These are phyloP conservation scores for Pyrenophora seminiperda DNA, from an alignment of 2,329 filamentous ascomycete species.

Conservation along the genomic window DNA sequence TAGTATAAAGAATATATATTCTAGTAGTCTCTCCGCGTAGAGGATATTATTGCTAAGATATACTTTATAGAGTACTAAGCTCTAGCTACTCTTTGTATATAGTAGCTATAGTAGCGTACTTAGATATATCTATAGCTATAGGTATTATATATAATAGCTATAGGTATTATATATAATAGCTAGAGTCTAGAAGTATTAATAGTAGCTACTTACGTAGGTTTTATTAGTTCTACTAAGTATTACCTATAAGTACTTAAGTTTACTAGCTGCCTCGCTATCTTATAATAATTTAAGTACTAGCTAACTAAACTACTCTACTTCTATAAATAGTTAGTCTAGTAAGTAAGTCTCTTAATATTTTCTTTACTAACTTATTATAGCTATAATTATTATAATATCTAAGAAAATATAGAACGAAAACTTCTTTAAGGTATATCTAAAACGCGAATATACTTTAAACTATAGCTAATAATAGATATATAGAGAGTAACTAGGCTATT, in stretches of 20 bases:
- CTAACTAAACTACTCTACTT: background rate
- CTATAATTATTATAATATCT: background rate
- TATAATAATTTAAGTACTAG: background rate
- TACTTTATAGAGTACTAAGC: background rate
- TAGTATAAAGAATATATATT: background rate
- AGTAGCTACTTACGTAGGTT: background rate
- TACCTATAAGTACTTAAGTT: background rate
- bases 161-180: constrained; percentile 36
- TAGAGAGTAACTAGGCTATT: constrained; percentile 1
- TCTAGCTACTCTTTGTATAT: background rate
- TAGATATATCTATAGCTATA: background rate
- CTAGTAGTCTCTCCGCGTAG: background rate
- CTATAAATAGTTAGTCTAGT: background rate
- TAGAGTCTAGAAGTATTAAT: constrained; percentile 50
- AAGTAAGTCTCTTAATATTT: background rate
- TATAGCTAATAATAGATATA: constrained; percentile 1
- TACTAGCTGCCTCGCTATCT: background rate
- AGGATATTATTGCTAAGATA: background rate
- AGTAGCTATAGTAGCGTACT: background rate
- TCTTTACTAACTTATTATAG: background rate
- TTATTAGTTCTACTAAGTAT: background rate
- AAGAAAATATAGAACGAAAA: background rate
- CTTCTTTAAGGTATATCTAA: background rate
- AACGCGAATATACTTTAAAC: background rate
- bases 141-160: constrained; percentile 50